A percentile compares a stretch with the other conserved stretches of the same genome.
phyloP scores from a whole-genome alignment of 2,329 filamentous ascomycete species.

The Aureobasidium zeae region DNA sequence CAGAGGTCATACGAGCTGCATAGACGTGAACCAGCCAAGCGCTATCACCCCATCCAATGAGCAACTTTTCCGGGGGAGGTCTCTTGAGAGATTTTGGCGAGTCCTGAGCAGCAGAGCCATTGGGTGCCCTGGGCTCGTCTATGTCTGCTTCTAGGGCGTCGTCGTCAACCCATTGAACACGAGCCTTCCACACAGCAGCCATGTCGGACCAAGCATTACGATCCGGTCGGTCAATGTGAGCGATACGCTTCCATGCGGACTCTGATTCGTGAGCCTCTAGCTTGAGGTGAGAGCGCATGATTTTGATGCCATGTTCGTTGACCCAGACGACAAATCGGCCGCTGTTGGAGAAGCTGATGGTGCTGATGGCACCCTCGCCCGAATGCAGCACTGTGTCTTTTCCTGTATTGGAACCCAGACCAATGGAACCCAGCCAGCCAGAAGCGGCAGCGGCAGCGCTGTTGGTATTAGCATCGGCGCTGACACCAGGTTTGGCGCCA shows the following conservation, averaged over 20 bases:
- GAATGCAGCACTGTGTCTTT: constrained; percentile 83
- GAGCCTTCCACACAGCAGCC: constrained; percentile 88
- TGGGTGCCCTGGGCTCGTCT: constrained; percentile 34
- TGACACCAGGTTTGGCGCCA: constrained; percentile 69
- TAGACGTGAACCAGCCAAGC: constrained; percentile 94
- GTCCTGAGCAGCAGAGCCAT: constrained; percentile 22
- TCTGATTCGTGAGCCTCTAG: constrained; percentile 68
- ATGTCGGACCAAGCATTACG: constrained; percentile 89
- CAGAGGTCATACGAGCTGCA: constrained; percentile 53
- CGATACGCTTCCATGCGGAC: constrained; percentile 87
- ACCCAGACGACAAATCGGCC: constrained; percentile 92
- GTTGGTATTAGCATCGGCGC: constrained; percentile 75
- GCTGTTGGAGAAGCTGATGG: constrained; percentile 88
- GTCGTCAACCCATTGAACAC: constrained; percentile 89
- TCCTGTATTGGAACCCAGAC: constrained; percentile 65
- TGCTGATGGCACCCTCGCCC: constrained; percentile 82
- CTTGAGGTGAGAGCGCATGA: constrained; percentile 84
- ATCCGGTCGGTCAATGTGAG: constrained; percentile 81
- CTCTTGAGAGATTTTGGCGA: constrained; percentile 21
- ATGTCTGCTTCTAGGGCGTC: constrained; percentile 66
- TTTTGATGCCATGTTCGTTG: constrained; percentile 94
- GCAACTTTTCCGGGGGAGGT: constrained; percentile 56
- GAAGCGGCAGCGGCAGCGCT: constrained; percentile 69
- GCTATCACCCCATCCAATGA: constrained; percentile 92
- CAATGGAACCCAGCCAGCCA: constrained; percentile 85